Evolutionary conservation across 345 rosid genomes (phyloP), one percentile per base, ranked within the genome.

Genomic region (Eucalyptus polybractea): DNA sequence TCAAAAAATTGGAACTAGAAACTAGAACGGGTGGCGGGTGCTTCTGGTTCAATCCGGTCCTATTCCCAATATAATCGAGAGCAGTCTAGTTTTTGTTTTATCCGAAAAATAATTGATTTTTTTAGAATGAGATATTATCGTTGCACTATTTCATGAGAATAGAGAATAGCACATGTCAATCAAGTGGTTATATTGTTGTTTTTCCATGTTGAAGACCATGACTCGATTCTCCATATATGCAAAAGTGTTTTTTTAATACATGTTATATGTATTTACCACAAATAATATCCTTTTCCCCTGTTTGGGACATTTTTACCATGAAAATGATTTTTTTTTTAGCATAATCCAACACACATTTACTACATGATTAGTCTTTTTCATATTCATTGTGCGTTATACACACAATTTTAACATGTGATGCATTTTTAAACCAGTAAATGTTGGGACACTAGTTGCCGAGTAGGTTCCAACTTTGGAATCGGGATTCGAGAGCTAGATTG

Each of bases 11-110:
- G 16, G 0, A 62, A 60, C 1, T 27, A 2, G 31, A 27, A 60
- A 60, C 7, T 27, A 27, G 2, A 6, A 27, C 0, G 16, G 31
- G 31, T 27, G 31, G 31, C 0, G 0, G 29, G 29, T 24, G 0
- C 12, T 24, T 24, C 0, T 12, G 4, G 31, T 27, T 15, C 4
- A 29, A 6, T 62, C 0, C 0, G 2, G 17, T 62, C 31, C 16
- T 0, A 13, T 29, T 62, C 0, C 1, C 16, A 4, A 29, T 29
- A 14, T 33, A 62, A 62, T 62, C 5, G 0, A 62, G 62, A 56
- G 29, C 0, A 3, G 62, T 62, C 31, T 0, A 62, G 0, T 6
- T 62, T 62, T 60, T 6, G 31, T 60, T 60, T 27, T 60, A 27
- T 60, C n/a, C 0, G 0, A 12, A 25, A 62, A 27, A 27, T 5